These are phyloP conservation scores for Paracorniculantispora psalliotae DNA, from an alignment of 2,329 filamentous ascomycete genomes.

Conservation along the genomic window DNA sequence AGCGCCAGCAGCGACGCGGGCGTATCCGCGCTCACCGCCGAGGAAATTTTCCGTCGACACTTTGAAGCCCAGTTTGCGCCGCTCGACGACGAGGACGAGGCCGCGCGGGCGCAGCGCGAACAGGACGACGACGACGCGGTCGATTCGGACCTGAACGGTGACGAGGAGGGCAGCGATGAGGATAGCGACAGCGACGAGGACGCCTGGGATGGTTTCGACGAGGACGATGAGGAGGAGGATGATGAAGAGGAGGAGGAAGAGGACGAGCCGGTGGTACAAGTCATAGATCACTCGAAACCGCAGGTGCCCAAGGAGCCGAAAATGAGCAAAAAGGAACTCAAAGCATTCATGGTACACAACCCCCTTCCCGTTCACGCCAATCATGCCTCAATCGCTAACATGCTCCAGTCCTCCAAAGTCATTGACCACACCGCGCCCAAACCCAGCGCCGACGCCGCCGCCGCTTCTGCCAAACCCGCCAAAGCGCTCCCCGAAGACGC, in stretches of 20 bases:
- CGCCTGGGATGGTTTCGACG: slow-evolving; percentile 19
- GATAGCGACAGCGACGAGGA: slow-evolving; percentile 33
- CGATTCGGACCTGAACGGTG: slow-evolving; percentile 25
- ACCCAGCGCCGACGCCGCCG: slow-evolving; percentile 19
- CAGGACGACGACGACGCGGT: slow-evolving; percentile 22
- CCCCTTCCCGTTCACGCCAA: background rate
- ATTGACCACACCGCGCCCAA: slow-evolving; percentile 43
- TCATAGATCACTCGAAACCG: slow-evolving; percentile 54
- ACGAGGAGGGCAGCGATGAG: slow-evolving; percentile 32
- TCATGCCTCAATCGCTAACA: slow-evolving; percentile 13
- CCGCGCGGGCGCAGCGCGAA: slow-evolving; percentile 28
- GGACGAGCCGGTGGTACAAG: slow-evolving; percentile 41
- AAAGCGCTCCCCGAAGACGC: slow-evolving; percentile 49
- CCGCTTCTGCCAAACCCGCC: slow-evolving; percentile 24
- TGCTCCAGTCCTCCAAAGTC: slow-evolving; percentile 29
- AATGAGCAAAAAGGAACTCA: slow-evolving; percentile 65
- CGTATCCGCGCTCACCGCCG: slow-evolving; percentile 48
- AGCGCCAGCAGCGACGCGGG: slow-evolving; percentile 13
- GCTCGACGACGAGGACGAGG: slow-evolving; percentile 38
- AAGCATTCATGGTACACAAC: slow-evolving; percentile 65
- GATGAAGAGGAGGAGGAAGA: slow-evolving; percentile 15
- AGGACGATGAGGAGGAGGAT: slow-evolving; percentile 19
- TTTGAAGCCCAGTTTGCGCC: slow-evolving; percentile 89
- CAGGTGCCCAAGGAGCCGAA: slow-evolving; percentile 32
- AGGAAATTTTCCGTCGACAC: slow-evolving; percentile 73